Conservation (phyloP, 2,329 filamentous ascomycete genomes). For the Aaosphaeria arxii region DNA sequence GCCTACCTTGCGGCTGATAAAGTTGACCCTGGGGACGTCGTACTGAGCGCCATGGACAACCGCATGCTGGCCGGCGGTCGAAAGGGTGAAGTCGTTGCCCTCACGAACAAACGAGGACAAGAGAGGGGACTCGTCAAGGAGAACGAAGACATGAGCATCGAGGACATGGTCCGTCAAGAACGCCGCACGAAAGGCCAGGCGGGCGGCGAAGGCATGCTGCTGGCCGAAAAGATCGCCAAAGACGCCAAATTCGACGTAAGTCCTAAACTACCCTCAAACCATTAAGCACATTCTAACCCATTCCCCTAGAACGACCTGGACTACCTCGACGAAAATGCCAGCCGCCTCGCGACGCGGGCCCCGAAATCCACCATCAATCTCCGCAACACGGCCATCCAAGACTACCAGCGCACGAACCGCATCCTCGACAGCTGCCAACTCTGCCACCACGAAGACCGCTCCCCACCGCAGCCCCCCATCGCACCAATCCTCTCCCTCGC, state of each 20-base stretch:
- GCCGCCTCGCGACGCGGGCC: slow-evolving; percentile 80
- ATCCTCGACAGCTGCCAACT: slow-evolving; percentile 85
- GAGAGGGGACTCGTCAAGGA: slow-evolving; percentile 84
- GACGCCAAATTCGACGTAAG: slow-evolving; percentile 77
- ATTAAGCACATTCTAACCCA: background rate
- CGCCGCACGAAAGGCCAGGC: slow-evolving; percentile 74
- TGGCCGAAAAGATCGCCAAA: slow-evolving; percentile 92
- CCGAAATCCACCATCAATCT: slow-evolving; percentile 86
- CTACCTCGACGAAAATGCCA: slow-evolving; percentile 96
- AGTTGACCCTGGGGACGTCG: slow-evolving; percentile 66
- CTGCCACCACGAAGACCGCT: slow-evolving; percentile 85
- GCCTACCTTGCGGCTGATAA: slow-evolving; percentile 61
- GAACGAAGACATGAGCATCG: slow-evolving; percentile 93
- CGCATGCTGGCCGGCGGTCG: slow-evolving; percentile 78
- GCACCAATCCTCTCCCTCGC: slow-evolving; percentile 84
- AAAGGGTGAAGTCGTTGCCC: slow-evolving; percentile 70
- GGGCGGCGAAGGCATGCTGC: slow-evolving; percentile 75
- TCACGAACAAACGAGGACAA: slow-evolving; percentile 76
- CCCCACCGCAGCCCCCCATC: slow-evolving; percentile 62
- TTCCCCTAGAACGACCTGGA: slow-evolving; percentile 70
- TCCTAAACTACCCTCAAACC: slow-evolving; percentile 3
- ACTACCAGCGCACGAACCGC: slow-evolving; percentile 85
- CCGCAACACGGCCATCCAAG: slow-evolving; percentile 79
- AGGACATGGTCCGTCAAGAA: slow-evolving; percentile 96
- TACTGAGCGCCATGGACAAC: slow-evolving; percentile 85